Conservation (phyloP, 805 yeast genomes). For the Wilhelminamyces savonicus region DNA sequence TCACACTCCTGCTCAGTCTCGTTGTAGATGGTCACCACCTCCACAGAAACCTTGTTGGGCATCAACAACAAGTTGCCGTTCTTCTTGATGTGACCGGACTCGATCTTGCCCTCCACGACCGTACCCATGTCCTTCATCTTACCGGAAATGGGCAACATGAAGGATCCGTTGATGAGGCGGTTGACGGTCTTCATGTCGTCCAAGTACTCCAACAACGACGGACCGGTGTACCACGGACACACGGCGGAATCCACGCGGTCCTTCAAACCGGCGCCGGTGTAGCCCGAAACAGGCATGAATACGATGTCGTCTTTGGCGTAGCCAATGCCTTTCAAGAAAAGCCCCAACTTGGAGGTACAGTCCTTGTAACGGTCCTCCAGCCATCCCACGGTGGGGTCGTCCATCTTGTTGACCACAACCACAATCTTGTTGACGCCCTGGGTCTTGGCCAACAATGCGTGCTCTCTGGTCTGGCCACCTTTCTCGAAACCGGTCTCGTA, state of each 20-base stretch:
- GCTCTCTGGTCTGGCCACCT: constrained; percentile 99
- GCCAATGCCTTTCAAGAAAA: constrained; percentile 82
- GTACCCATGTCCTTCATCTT: constrained; percentile 98
- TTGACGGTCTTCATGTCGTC: constrained; percentile 75
- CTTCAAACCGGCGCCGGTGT: constrained; percentile 93
- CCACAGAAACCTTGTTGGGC: constrained; percentile 87
- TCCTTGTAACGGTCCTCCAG: constrained; percentile 93
- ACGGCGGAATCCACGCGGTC: constrained; percentile 65
- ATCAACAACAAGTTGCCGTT: constrained; percentile 70
- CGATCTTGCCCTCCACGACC: constrained; percentile 96
- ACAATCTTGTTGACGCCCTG: constrained; percentile 94
- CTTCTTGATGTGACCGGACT: constrained; percentile 88
- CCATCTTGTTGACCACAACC: constrained; percentile 97
- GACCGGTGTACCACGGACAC: constrained; percentile 94
- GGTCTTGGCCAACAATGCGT: constrained; percentile 92
- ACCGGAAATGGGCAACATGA: constrained; percentile 92
- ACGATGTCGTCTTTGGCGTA: constrained; percentile 80
- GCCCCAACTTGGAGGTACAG: constrained; percentile 77
- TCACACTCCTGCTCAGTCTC: constrained; percentile 95
- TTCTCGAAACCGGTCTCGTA: constrained; percentile 98
- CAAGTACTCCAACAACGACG: constrained; percentile 82
- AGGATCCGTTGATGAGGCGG: constrained; percentile 89
- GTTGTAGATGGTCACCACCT: constrained; percentile 80
- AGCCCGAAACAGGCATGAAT: constrained; percentile 98
- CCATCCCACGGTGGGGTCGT: constrained; percentile 96